Evolutionary conservation across 2,329 filamentous ascomycete genomes (phyloP), one percentile per base, ranked within the genome.

Genomic region (Gaeumannomyces sp.): DNA sequence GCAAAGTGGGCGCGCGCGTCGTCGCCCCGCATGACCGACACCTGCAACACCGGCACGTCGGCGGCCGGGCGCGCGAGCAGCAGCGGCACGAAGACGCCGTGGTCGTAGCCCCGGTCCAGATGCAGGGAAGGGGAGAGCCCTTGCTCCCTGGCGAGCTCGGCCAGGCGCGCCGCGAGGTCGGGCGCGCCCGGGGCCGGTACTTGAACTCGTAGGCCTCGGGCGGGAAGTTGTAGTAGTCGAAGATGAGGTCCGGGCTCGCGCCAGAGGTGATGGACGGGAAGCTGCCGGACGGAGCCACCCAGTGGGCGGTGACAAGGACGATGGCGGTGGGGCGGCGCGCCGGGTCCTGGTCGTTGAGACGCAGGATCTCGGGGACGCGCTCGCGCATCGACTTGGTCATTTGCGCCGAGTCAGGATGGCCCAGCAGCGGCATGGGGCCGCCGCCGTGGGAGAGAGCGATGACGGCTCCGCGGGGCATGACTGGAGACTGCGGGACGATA

Each of bases 171-270:
- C 0, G 85, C 85, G 4, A 88, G 71, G 45, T 78, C 79, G 0
- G 84, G 83, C 33, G 80, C 80, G 0, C 85, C 85, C 0, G 81
- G 78, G 3, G 85, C 85, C 4, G 82, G 69, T 88, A 87, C 69
- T 81, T 80, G 68, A 87, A 74, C 25, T 76, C 66, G 71, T 88
- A 88, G 0, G 80, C 71, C 72, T 84, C 84, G 13, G 76, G 71
- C 0, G 85, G 85, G 69, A 88, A 87, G 25, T 83, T 83, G 69
- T 79, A 80, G 74, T 87, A 88, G 71, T 88, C 85, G 71, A 85
- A 88, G 61, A 79, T 73, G 5, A 88, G 74, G 2, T 75, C 70
- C 65, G 82, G 85, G 29, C 75, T 77, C 27, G 74, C 69, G 4
- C 70, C 80, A 3, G 80, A 83, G 16, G 82, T 84, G 65, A 88